Conservation (phyloP, 2,329 filamentous ascomycete genomes). For the Aspergillus fijiensis region DNA sequence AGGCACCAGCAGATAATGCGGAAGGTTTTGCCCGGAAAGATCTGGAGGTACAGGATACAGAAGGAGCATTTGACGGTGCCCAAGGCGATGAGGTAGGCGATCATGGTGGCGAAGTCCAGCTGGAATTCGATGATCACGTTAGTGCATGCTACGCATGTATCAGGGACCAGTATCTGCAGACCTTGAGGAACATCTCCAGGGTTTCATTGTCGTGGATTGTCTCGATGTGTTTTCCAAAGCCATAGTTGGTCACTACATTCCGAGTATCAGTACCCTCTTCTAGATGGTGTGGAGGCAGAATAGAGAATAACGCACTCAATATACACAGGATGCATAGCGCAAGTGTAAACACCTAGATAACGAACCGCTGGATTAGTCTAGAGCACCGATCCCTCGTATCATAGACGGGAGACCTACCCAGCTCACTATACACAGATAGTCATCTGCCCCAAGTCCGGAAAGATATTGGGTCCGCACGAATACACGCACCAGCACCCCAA, state of each 20-base stretch:
- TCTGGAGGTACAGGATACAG: slow-evolving; percentile 17
- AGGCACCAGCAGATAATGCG: slow-evolving; percentile 10
- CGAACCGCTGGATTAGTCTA: neutral
- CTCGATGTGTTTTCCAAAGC: slow-evolving; percentile 13
- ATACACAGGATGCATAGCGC: slow-evolving; percentile 1
- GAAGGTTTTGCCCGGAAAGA: slow-evolving; percentile 16
- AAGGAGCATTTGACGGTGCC: slow-evolving; percentile 28
- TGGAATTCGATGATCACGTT: neutral
- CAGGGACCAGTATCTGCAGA: neutral
- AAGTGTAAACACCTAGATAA: neutral
- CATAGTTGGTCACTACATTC: slow-evolving; percentile 16
- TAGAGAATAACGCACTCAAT: neutral
- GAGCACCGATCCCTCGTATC: neutral
- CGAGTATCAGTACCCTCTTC: neutral
- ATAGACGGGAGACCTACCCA: neutral
- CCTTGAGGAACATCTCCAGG: slow-evolving; percentile 7
- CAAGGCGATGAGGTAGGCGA: slow-evolving; percentile 28
- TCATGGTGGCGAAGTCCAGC: slow-evolving; percentile 15
- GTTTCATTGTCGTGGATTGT: neutral
- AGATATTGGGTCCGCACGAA: slow-evolving; percentile 4
- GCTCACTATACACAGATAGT: neutral
- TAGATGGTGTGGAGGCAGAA: too few species aligned
- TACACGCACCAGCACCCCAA: neutral
- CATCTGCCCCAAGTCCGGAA: neutral
- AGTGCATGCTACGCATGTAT: neutral